phyloP scores from a whole-genome alignment of 2,329 filamentous ascomycete genomes.

The Sphaerulina musiva region DNA sequence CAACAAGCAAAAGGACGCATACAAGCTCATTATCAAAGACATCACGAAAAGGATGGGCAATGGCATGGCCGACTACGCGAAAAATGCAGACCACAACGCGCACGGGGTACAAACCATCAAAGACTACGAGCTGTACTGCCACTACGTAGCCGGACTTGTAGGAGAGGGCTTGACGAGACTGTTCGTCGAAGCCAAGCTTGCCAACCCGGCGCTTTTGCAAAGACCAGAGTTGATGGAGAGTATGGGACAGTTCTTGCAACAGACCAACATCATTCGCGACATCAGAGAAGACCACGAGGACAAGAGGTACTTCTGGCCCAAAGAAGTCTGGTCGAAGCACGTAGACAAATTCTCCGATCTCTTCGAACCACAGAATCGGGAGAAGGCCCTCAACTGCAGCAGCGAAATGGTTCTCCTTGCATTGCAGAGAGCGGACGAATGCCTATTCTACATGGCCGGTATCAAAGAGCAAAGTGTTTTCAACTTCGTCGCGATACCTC shows the following conservation, averaged over 20 bases:
- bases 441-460: conserved; percentile 94
- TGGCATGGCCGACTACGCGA: conserved; percentile 93
- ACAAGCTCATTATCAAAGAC: conserved; percentile 81
- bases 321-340: conserved; percentile 95
- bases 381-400: conserved; percentile 73
- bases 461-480: conserved; percentile 95
- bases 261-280: conserved; percentile 98
- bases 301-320: conserved; percentile 85
- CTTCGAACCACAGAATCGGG: conserved; percentile 71
- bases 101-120: conserved; percentile 74
- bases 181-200: conserved; percentile 80
- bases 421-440: conserved; percentile 80
- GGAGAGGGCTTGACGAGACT: conserved; percentile 86
- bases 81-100: conserved; percentile 66
- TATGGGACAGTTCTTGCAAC: conserved; percentile 96
- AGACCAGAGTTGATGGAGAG: conserved; percentile 78
- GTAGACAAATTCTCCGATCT: conserved; percentile 84
- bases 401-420: conserved; percentile 94
- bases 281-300: conserved; percentile 85
- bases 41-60: conserved; percentile 94
- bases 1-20: conserved; percentile 77
- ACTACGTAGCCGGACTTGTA: conserved; percentile 97
- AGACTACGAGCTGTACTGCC: conserved; percentile 95
- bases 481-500: conserved; percentile 97
- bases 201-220: conserved; percentile 75